These are phyloP conservation scores for Hericium rajendrae DNA, from an alignment of 768 basidiomycete species.

Conservation along the genomic window DNA sequence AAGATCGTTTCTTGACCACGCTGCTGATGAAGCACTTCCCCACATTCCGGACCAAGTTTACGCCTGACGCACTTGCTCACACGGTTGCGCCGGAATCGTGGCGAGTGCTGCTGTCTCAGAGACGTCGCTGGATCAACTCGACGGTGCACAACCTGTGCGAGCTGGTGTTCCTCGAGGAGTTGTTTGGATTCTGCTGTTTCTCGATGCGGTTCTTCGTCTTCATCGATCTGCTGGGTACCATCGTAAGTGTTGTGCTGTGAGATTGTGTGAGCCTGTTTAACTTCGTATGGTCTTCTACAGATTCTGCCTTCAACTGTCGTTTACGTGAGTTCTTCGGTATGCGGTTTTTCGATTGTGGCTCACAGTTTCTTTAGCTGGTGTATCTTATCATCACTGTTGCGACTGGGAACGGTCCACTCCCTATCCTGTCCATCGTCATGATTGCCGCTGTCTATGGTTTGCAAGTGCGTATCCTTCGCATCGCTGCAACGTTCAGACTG, in stretches of 20 bases:
- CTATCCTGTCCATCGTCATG: constrained; percentile 84
- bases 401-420: constrained; percentile 60
- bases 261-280: neutral
- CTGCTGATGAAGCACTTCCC: constrained; percentile 94
- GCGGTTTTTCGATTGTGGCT: constrained; percentile 1
- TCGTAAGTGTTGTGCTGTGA: constrained; percentile 43
- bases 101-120: constrained; percentile 82
- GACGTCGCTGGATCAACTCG: constrained; percentile 96
- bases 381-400: constrained; percentile 82
- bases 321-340: constrained; percentile 51
- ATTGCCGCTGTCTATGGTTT: constrained; percentile 87
- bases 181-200: constrained; percentile 95
- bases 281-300: constrained; percentile 25
- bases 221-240: constrained; percentile 80
- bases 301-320: constrained; percentile 85
- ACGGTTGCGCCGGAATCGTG: constrained; percentile 90
- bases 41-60: constrained; percentile 91
- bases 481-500: neutral
- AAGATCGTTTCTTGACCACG: constrained; percentile 93
- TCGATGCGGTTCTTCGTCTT: constrained; percentile 95
- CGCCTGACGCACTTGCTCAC: constrained; percentile 77
- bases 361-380: constrained; percentile 38
- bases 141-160: constrained; percentile 92
- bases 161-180: constrained; percentile 73
- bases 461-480: constrained; percentile 42